Percentiles rank a stretch among this genome's conserved stretches.
Conservation (phyloP, 116 monocot genomes). For the Trichopus zeylanicus region DNA sequence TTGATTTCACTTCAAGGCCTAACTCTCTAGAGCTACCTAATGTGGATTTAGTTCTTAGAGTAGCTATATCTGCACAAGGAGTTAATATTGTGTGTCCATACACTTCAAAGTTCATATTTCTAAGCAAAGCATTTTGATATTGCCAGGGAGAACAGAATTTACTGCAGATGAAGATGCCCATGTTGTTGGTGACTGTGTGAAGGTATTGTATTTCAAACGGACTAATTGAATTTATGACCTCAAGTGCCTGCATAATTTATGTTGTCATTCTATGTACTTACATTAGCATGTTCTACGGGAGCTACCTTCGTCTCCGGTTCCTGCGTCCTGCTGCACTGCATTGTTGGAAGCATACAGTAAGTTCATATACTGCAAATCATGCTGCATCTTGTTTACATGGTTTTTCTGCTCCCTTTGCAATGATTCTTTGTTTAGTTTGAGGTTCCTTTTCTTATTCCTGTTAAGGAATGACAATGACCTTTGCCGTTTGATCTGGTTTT, state of each 20-base stretch:
- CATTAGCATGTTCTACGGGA: conserved; percentile 93
- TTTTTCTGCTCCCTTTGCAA: too few relatives aligned
- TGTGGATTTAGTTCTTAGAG: not conserved
- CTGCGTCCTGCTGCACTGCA: conserved; percentile 96
- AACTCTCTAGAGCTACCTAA: not conserved
- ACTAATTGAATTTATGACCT: not conserved
- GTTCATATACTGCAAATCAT: conserved; percentile 6
- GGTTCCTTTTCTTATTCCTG: too few relatives aligned
- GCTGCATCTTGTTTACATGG: too few relatives aligned
- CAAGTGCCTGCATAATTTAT: not conserved
- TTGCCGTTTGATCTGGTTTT: too few relatives aligned
- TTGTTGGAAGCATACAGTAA: conserved; percentile 90
- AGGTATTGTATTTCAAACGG: conserved; percentile 29
- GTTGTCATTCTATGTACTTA: not conserved
- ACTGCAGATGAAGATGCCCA: conserved; percentile 89
- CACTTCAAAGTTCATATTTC: too few relatives aligned
- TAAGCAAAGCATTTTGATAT: too few relatives aligned
- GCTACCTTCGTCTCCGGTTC: conserved; percentile 97
- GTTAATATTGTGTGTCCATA: too few relatives aligned
- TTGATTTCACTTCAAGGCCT: not conserved
- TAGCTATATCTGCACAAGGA: too few relatives aligned
- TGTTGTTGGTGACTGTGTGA: conserved; percentile 96
- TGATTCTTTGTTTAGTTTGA: too few relatives aligned
- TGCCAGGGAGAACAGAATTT: conserved; percentile 91
- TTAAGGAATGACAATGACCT: too few relatives aligned